A percentile compares a stretch with the other conserved stretches of the same genome.
These are phyloP conservation scores for Exophiala dermatitidis DNA, from an alignment of 2,329 filamentous ascomycete species.

Conservation along the genomic window DNA sequence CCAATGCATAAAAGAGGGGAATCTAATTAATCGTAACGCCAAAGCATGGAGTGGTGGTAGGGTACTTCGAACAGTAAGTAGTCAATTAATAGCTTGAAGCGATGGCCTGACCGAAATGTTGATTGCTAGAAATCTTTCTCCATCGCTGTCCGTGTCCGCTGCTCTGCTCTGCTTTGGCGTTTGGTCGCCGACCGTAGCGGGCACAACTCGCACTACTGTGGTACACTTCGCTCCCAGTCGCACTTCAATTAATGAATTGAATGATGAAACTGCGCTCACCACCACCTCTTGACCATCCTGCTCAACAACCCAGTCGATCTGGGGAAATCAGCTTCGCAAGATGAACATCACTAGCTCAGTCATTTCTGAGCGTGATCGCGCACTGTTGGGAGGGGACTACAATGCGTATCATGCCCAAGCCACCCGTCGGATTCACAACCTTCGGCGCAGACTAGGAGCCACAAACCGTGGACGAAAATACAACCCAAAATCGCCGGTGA, in stretches of 20 bases:
- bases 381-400: slow-evolving; percentile 83
- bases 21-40: background rate
- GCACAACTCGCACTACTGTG: background rate
- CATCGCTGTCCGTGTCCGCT: background rate
- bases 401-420: slow-evolving; percentile 74
- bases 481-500: slow-evolving; percentile 60
- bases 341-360: slow-evolving; percentile 93
- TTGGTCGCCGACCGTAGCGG: background rate
- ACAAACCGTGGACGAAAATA: slow-evolving; percentile 85
- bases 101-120: background rate
- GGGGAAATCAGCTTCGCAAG: slow-evolving; percentile 5
- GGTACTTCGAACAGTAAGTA: background rate
- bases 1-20: background rate
- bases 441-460: slow-evolving; percentile 77
- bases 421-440: slow-evolving; percentile 70
- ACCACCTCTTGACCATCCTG: background rate
- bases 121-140: background rate
- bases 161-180: no score
- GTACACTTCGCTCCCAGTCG: background rate
- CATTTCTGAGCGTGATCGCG: slow-evolving; percentile 69
- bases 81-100: background rate
- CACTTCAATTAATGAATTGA: background rate
- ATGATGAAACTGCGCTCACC: background rate
- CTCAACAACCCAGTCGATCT: background rate
- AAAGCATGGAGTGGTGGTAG: background rate